Evolutionary conservation across 1,284 basidiomycete species (phyloP).

Genomic region (Heliocybe sulcata): DNA sequence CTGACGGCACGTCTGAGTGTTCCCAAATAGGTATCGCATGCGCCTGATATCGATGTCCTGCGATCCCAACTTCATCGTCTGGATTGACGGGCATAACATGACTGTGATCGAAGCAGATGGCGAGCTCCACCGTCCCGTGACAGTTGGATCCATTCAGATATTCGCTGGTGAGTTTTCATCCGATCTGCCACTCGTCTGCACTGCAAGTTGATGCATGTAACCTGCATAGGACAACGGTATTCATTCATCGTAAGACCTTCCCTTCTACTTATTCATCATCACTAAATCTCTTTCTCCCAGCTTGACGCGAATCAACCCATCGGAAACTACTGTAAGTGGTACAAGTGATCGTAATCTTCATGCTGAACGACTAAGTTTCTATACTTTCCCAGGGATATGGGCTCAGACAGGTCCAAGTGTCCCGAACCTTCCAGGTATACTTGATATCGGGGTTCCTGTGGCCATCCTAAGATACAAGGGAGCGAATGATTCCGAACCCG

Average conservation of each 20-base stretch:
- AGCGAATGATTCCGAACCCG: conserved; percentile 35
- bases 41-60: conserved; percentile 29
- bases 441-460: conserved; percentile 32
- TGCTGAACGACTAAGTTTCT: no score
- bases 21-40: conserved; percentile 23
- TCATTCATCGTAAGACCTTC: conserved; percentile 23
- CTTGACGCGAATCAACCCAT: conserved; percentile 22
- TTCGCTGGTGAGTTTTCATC: conserved; percentile 16
- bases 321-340: conserved; percentile 32
- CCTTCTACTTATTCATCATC: neutral
- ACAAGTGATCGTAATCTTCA: neutral
- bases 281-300: conserved; percentile 4
- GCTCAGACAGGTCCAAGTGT: neutral
- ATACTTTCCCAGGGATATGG: neutral
- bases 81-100: conserved; percentile 33
- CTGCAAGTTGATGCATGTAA: no score
- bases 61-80: conserved; percentile 27
- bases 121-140: conserved; percentile 26
- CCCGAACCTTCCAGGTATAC: neutral
- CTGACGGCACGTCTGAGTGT: neutral
- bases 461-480: conserved; percentile 49
- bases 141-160: conserved; percentile 32
- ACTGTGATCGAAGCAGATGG: conserved; percentile 47
- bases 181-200: neutral
- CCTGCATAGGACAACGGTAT: conserved; percentile 31